Percentiles rank a stretch among this genome's conserved stretches.
Conservation (phyloP, 306 rosid genomes). For the Chamaecrista fasciculata region DNA sequence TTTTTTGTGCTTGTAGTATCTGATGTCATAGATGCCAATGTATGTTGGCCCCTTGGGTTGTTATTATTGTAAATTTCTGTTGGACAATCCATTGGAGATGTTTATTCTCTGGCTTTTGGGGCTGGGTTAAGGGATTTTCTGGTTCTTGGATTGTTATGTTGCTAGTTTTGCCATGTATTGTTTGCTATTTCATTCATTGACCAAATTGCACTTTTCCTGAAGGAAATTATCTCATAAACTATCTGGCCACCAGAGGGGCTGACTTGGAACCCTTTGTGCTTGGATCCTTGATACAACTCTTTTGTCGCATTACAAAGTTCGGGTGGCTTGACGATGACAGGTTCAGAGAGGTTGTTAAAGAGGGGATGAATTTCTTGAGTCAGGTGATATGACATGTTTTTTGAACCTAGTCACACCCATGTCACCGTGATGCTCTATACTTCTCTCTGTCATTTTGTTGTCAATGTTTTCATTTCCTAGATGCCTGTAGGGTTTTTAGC, state of each 20-base stretch:
- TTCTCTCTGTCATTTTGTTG: not conserved
- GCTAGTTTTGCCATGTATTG: slow-evolving; percentile 13
- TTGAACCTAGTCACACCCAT: slow-evolving; percentile 10
- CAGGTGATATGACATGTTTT: slow-evolving; percentile 39
- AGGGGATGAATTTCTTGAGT: slow-evolving; percentile 42
- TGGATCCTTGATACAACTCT: slow-evolving; percentile 48
- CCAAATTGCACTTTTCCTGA: slow-evolving; percentile 38
- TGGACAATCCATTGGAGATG: slow-evolving; percentile 5
- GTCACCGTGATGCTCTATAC: not conserved
- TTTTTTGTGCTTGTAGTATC: not conserved
- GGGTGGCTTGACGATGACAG: slow-evolving; percentile 58
- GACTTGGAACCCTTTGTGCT: slow-evolving; percentile 50
- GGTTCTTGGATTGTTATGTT: slow-evolving; percentile 8
- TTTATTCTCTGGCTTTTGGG: slow-evolving; percentile 14
- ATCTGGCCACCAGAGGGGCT: slow-evolving; percentile 55
- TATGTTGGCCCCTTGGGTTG: slow-evolving; percentile 4
- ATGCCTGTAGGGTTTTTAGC: not conserved
- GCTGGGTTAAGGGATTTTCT: slow-evolving; percentile 15
- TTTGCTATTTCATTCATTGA: slow-evolving; percentile 28
- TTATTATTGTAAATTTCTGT: slow-evolving; percentile 15
- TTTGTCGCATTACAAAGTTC: slow-evolving; percentile 46
- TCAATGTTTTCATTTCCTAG: not conserved
- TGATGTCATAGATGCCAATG: not conserved
- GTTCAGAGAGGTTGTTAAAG: slow-evolving; percentile 43
- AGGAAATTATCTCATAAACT: slow-evolving; percentile 53